Percentiles rank a stretch among this genome's conserved stretches.
Evolutionary conservation across 306 rosid species (phyloP).

Genomic region (Parietaria judaica): DNA sequence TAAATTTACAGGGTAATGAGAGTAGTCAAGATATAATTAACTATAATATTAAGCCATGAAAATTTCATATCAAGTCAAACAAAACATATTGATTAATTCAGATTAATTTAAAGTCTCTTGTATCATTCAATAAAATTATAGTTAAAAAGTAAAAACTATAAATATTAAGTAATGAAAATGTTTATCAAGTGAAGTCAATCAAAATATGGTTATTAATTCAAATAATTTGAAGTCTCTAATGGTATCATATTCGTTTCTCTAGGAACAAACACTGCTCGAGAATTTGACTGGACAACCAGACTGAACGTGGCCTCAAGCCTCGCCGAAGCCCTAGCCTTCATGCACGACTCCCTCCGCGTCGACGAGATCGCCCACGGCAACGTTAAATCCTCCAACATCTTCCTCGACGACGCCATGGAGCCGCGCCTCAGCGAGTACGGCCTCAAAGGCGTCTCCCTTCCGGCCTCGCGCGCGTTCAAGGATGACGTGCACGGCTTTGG

Average conservation of each 20-base stretch:
- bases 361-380: constrained; percentile 65
- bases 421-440: constrained; percentile 76
- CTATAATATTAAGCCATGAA: too few relatives aligned
- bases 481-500: constrained; percentile 67
- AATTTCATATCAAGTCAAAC: too few relatives aligned
- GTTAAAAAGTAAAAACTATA: too few relatives aligned
- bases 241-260: constrained; percentile 7
- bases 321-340: constrained; percentile 61
- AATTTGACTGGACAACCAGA: constrained; percentile 63
- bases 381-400: constrained; percentile 70
- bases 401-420: constrained; percentile 60
- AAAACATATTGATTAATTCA: too few relatives aligned
- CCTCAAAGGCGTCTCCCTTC: constrained; percentile 22
- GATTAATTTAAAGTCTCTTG: too few relatives aligned
- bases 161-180: too few relatives aligned
- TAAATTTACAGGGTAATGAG: too few relatives aligned
- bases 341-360: constrained; percentile 51
- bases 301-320: constrained; percentile 42
- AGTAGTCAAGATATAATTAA: too few relatives aligned
- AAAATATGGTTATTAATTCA: too few relatives aligned
- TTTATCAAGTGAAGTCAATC: too few relatives aligned
- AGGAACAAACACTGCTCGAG: constrained; percentile 33
- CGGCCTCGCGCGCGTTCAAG: constrained; percentile 20
- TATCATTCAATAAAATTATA: too few relatives aligned
- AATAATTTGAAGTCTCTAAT: too few relatives aligned